Evolutionary conservation across 2,329 filamentous ascomycete species (phyloP), one percentile per base, ranked within the genome.

Genomic region (Trichophyton simii): DNA sequence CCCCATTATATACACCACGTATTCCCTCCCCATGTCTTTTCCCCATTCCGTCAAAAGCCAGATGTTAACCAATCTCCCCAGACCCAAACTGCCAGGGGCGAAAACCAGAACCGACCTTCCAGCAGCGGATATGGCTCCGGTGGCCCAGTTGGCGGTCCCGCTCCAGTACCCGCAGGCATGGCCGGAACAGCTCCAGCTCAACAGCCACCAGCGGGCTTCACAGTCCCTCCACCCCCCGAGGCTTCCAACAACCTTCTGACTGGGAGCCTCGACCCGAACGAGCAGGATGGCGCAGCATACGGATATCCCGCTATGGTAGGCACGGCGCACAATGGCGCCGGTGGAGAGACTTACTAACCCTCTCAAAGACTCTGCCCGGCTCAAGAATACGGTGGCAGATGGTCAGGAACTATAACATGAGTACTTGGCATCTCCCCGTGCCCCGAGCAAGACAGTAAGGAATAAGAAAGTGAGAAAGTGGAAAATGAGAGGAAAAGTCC

Each of bases 71-170:
- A 44, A 76, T 78, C 74, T 72, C 73, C 76, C 79, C 77, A 92
- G 86, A 90, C 88, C 66, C 87, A 94, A 77, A 88, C 89, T 67
- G 87, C 88, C 75, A 81, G 87, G 68, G 85, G 85, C 61, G 80
- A 83, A 64, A 83, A 82, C 72, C 82, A 84, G 74, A 80, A 79
- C 73, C 81, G 83, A 71, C 80, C 80, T 64, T 69, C 77, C 61
- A 78, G 77, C 71, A 78, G 77, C 68, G 77, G 76, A 25, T 79
- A 77, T 65, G 70, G 70, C 54, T 67, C 71, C 58, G 75, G 74
- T 41, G 73, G 73, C 58, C 64, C 70, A 59, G 67, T 66, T 61
- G 67, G 67, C 59, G 69, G 65, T 22, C 66, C 69, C 31, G 68
- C 67, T 18, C 63, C 63, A 42, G 62, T 61, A 44, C 55, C 55